Evolutionary conservation across 495 filamentous ascomycete genomes (phyloP).

Genomic region (Neurospora sp.): DNA sequence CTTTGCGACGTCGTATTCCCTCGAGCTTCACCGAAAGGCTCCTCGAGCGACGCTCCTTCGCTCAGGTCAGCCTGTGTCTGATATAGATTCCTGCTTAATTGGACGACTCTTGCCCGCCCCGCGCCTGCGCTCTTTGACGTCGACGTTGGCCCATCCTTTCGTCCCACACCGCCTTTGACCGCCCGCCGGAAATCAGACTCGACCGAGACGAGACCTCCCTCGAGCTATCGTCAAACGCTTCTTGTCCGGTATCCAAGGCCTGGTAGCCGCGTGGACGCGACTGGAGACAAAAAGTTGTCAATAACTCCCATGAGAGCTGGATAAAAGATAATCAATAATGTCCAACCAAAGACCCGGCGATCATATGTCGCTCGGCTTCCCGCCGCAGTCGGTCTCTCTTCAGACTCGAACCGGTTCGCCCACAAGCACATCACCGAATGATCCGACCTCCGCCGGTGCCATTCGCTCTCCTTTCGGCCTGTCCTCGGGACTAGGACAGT

Average conservation of each 20-base stretch:
- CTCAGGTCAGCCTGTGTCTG: background rate
- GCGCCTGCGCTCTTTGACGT: background rate
- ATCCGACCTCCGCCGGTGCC: conserved; percentile 55
- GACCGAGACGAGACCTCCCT: conserved; percentile 2
- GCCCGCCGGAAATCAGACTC: background rate
- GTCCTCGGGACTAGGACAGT: conserved; percentile 50
- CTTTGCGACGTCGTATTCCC: conserved; percentile 2
- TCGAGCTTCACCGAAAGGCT: conserved; percentile 1
- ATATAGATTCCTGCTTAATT: conserved; percentile 11
- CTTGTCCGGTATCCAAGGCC: conserved; percentile 6
- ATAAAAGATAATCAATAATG: conserved; percentile 75
- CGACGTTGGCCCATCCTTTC: conserved; percentile 3
- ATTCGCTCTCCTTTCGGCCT: conserved; percentile 68
- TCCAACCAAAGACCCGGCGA: conserved; percentile 73
- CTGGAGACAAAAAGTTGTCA: background rate
- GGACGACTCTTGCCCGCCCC: background rate
- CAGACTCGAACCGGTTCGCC: conserved; percentile 77
- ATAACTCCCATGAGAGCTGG: conserved; percentile 35
- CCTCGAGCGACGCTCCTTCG: conserved; percentile 14
- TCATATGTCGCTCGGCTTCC: conserved; percentile 62
- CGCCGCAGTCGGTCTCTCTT: conserved; percentile 45
- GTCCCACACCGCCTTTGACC: conserved; percentile 3
- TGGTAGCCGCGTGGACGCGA: conserved; percentile 7
- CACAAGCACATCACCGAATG: conserved; percentile 79
- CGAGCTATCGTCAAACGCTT: background rate